phyloP scores from a whole-genome alignment of 192 early-diverging fungal genomes.

The Powellomyces hirtus region DNA sequence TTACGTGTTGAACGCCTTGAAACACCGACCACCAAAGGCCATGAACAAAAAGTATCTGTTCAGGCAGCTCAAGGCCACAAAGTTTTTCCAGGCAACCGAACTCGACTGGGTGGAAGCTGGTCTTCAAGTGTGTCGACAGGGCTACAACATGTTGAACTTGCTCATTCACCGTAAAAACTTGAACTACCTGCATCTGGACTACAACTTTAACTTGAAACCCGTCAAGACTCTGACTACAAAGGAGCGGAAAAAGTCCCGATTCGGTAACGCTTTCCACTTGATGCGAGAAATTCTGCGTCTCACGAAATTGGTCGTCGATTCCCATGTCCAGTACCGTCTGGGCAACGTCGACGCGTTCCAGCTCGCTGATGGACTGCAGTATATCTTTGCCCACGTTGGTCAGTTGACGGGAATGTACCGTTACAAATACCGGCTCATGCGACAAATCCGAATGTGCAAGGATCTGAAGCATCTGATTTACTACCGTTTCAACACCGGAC shows the following conservation, averaged over 20 bases:
- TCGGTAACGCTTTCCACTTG: slow-evolving; percentile 97
- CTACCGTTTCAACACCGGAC: slow-evolving; percentile 78
- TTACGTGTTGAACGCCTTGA: slow-evolving; percentile 90
- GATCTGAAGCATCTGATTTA: slow-evolving; percentile 95
- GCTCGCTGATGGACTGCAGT: slow-evolving; percentile 97
- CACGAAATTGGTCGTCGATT: slow-evolving; percentile 95
- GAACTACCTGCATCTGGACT: slow-evolving; percentile 98
- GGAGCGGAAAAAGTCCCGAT: slow-evolving; percentile 98
- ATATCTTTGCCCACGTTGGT: slow-evolving; percentile 97
- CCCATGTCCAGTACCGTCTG: slow-evolving; percentile 96
- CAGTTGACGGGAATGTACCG: slow-evolving; percentile 99
- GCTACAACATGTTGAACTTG: slow-evolving; percentile 99
- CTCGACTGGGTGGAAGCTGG: slow-evolving; percentile 99
- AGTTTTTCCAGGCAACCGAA: slow-evolving; percentile 98
- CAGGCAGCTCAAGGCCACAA: slow-evolving; percentile 90
- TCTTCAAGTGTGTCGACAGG: slow-evolving; percentile 96
- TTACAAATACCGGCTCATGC: slow-evolving; percentile 97
- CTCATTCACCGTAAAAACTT: slow-evolving; percentile 98
- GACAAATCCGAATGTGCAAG: slow-evolving; percentile 93
- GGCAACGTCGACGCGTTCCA: slow-evolving; percentile 99
- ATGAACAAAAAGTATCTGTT: slow-evolving; percentile 93
- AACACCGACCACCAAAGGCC: slow-evolving; percentile 83
- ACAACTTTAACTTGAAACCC: slow-evolving; percentile 99
- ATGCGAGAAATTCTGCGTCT: slow-evolving; percentile 91
- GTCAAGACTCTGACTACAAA: slow-evolving; percentile 99